phyloP scores from a whole-genome alignment of 257 asterid species.

The Salvia miltiorrhiza region DNA sequence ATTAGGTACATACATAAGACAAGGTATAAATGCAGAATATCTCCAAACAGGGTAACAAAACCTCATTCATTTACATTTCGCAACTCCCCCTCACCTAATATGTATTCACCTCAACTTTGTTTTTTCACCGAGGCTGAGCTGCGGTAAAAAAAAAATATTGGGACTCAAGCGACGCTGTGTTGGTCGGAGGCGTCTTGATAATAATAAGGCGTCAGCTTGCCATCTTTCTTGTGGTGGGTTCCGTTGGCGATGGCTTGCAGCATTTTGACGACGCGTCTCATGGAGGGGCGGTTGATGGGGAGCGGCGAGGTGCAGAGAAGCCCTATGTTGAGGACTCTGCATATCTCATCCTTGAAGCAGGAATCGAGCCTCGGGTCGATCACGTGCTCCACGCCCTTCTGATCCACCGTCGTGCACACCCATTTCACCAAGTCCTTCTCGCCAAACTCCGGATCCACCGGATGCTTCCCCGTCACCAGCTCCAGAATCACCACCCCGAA shows the following conservation, averaged over 20 bases:
- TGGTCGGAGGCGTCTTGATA: conserved; percentile 75
- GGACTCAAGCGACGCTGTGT: conserved; percentile 58
- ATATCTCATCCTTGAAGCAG: conserved; percentile 79
- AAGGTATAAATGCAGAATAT: conserved; percentile 23
- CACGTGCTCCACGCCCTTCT: conserved; percentile 72
- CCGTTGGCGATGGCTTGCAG: conserved; percentile 62
- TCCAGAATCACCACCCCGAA: conserved; percentile 88
- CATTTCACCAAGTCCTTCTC: conserved; percentile 92
- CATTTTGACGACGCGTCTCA: conserved; percentile 92
- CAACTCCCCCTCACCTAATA: conserved; percentile 13
- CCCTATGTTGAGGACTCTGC: conserved; percentile 73
- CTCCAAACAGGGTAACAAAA: conserved; percentile 25
- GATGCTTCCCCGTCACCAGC: conserved; percentile 67
- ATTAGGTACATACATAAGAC: conserved; percentile 19
- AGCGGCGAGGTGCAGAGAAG: conserved; percentile 95
- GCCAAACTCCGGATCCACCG: conserved; percentile 86
- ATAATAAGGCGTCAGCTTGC: conserved; percentile 81
- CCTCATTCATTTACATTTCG: conserved; percentile 41
- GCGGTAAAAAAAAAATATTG: background rate
- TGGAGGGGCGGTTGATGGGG: conserved; percentile 90
- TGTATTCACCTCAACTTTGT: background rate
- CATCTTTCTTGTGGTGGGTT: conserved; percentile 53
- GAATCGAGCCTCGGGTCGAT: conserved; percentile 81
- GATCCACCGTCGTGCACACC: conserved; percentile 84
- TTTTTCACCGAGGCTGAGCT: conserved; percentile 21